Percentiles rank a stretch among this genome's conserved stretches.
These are phyloP conservation scores for Gyromitra esculenta DNA, from an alignment of 2,329 filamentous ascomycete species.

Conservation along the genomic window DNA sequence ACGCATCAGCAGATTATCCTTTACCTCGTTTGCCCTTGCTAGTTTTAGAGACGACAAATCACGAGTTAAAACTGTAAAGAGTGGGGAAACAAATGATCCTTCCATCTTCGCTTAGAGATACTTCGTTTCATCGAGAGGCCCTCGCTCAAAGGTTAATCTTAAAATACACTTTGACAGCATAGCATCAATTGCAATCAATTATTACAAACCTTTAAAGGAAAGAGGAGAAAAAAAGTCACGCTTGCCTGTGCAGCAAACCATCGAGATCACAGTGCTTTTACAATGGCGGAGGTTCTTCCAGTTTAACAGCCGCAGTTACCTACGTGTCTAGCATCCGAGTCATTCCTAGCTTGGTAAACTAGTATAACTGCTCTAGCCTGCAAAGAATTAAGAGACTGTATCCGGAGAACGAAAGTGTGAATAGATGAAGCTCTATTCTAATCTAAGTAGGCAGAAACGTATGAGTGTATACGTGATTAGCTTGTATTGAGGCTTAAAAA, in stretches of 20 bases:
- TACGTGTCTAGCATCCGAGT: background rate
- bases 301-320: background rate
- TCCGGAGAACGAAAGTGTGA: background rate
- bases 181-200: background rate
- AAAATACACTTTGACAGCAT: background rate
- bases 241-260: background rate
- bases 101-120: background rate
- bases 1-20: background rate
- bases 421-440: background rate
- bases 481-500: conserved; percentile 9
- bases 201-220: background rate
- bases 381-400: background rate
- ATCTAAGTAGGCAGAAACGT: conserved; percentile 5
- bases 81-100: background rate
- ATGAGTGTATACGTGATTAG: background rate
- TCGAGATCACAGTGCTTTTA: background rate
- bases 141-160: too few relatives aligned
- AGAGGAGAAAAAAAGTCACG: background rate
- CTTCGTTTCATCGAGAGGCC: background rate
- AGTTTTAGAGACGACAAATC: background rate
- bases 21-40: background rate
- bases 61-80: background rate
- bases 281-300: background rate
- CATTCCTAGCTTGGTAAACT: background rate
- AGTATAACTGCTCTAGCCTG: background rate